These are phyloP conservation scores for Puccinia polysora DNA, from an alignment of 1,284 basidiomycete genomes.

Conservation along the genomic window DNA sequence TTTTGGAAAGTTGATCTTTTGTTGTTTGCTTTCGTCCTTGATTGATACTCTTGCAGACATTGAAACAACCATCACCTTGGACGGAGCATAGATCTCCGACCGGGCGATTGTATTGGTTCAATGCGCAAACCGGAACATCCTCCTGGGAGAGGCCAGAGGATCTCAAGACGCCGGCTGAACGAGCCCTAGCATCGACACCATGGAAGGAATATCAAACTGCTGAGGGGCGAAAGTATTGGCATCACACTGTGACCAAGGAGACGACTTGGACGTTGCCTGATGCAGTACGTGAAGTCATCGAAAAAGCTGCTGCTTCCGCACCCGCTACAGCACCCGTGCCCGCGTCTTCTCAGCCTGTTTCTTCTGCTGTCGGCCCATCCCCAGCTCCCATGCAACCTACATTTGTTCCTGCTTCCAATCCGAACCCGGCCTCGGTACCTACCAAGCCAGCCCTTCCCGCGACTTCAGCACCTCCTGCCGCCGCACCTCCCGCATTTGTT, in stretches of 20 bases:
- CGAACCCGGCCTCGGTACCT: conserved; percentile 38
- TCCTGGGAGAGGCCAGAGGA: conserved; percentile 50
- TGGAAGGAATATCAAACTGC: conserved; percentile 87
- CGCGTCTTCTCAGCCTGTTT: conserved; percentile 19
- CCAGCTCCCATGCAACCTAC: conserved; percentile 45
- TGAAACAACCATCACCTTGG: conserved; percentile 44
- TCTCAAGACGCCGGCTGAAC: conserved; percentile 49
- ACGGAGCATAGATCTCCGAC: conserved; percentile 63
- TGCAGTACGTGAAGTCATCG: conserved; percentile 71
- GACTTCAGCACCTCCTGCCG: conserved; percentile 43
- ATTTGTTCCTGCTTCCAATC: conserved; percentile 47
- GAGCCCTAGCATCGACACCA: conserved; percentile 48
- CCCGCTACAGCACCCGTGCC: conserved; percentile 33
- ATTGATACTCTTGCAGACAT: no score
- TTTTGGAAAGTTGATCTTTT: no score
- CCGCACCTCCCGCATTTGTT: conserved; percentile 29
- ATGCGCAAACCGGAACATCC: conserved; percentile 51
- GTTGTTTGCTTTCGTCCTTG: no score
- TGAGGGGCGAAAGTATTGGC: conserved; percentile 82
- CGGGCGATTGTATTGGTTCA: conserved; percentile 81
- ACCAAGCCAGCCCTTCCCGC: conserved; percentile 23
- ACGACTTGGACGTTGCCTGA: conserved; percentile 96
- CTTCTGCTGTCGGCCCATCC: conserved; percentile 38
- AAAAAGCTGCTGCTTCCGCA: conserved; percentile 68
- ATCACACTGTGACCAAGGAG: conserved; percentile 74